Base-by-base conservation (phyloP, 164 flowering plant species). In the Amborella trichopoda region DNA sequence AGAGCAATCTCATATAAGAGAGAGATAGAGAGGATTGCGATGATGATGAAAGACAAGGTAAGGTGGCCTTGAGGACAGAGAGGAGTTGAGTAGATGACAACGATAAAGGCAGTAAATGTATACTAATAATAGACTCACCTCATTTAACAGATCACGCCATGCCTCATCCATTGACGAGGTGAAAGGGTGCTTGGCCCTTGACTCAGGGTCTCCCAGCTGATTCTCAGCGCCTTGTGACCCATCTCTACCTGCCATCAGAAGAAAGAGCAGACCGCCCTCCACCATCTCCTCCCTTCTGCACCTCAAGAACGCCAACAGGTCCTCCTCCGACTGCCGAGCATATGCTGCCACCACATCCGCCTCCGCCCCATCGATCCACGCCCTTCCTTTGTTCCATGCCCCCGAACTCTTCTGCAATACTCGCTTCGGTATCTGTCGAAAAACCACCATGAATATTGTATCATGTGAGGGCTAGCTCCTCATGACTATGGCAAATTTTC, bases 341-440 rank as follows among this genome's bases (percentile, higher is more conserved):
- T 59, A 69, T 3, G 74, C 70, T 54, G 65, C 74, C 27, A 66
- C 70, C 0, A 66, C 74, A 28, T 62, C 74, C 23, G 49, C 54
- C 48, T 66, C 62, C 2, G 74, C 66, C 44, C 70, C 74, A 5
- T 66, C 74, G 3, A 69, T 66, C 74, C 74, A 69, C 3, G 65
- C 70, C 34, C 66, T 53, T 18, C 70, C 70, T 50, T 59, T 49
- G 60, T 69, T 69, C 70, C 74, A 66, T 20, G 74, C 63, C 26
- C 26, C 26, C 6, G 61, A 62, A 23, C 46, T 49, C 50, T 57
- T 59, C 16, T 69, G 63, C 52, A 62, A 33, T 38, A 69, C 74
- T 23, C 12, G 26, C 24, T 53, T 61, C 2, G 70, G 74, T 50
- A 69, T 56, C 74, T 69, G 9, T 27, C 10, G 6, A 26, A 16